Base-by-base conservation (phyloP, 129 eudicot genomes). In the Scalesia atractyloides region DNA sequence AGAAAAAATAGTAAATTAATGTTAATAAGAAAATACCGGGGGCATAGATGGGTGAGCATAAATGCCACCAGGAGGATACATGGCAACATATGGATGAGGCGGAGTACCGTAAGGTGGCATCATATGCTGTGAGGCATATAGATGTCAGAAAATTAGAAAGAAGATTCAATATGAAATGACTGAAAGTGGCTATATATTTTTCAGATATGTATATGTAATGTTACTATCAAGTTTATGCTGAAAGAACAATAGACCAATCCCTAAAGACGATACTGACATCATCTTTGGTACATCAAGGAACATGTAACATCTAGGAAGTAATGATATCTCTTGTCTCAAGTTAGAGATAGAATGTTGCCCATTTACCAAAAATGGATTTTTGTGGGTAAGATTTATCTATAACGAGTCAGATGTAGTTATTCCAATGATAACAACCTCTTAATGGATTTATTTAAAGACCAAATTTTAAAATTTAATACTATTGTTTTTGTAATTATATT, bases 51-150 rank as follows among this genome's bases (percentile, higher is more conserved):
- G 98, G 84, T 92, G 98, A 9, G 95, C 95, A 72, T 92, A 92
- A 20, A 92, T 84, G 76, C 96, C 95, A 84, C 98, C 96, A 85
- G 84, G 97, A 41, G 98, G 96, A 82, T 93, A 93, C 98, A 93
- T 89, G 33, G 96, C 93, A 69, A 93, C 89, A 64, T 93, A 93
- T 63, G 98, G 98, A 89, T 93, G 98, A 15, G 98, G 96, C 41
- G 98, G 97, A 77, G 98, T 93, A 59, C 98, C 98, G 70, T 93
- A 93, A 46, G 98, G 98, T 36, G 98, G 92, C 88, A 93, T 93
- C 73, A 89, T 73, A 69, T 84, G 98, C 98, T 93, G 93, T 80
- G 77, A 79, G 34, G 34, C 69, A 78, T 20, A 52, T 46, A 41
- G 64, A 65, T 47, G 44, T 75, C 16, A 84, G 69, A 78, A 84